phyloP scores from a whole-genome alignment of 495 filamentous ascomycete species.

The Penicillium chermesinum region DNA sequence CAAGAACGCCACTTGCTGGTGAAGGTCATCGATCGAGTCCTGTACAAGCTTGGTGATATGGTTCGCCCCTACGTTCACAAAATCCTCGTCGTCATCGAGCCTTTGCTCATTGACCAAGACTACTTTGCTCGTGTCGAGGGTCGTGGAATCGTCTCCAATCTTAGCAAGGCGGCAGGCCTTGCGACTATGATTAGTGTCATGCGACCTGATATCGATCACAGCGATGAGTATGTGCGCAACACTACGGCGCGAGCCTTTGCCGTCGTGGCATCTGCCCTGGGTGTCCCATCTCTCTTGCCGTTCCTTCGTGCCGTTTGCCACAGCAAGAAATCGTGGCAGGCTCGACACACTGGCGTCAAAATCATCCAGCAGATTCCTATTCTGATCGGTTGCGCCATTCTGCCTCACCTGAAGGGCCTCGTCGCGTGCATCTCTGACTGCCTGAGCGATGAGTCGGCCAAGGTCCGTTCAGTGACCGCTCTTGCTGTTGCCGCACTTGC shows the following conservation, averaged over 20 bases:
- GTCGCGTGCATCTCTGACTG: slow-evolving; percentile 96
- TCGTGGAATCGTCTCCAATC: slow-evolving; percentile 96
- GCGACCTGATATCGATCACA: slow-evolving; percentile 97
- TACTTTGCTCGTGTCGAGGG: slow-evolving; percentile 99
- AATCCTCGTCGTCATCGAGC: slow-evolving; percentile 98
- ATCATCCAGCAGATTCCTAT: slow-evolving; percentile 99
- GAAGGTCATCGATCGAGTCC: slow-evolving; percentile 97
- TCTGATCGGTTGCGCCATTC: slow-evolving; percentile 94
- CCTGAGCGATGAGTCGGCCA: slow-evolving; percentile 94
- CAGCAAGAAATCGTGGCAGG: slow-evolving; percentile 99
- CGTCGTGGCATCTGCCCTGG: slow-evolving; percentile 93
- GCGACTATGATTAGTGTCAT: slow-evolving; percentile 99
- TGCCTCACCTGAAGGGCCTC: slow-evolving; percentile 91
- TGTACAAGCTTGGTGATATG: slow-evolving; percentile 97
- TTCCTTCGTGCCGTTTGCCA: slow-evolving; percentile 94
- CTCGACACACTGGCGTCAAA: slow-evolving; percentile 97
- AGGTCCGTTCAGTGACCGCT: slow-evolving; percentile 92
- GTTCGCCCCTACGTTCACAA: slow-evolving; percentile 97
- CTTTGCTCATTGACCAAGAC: slow-evolving; percentile 96
- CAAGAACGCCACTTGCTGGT: slow-evolving; percentile 98
- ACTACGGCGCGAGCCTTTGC: slow-evolving; percentile 97
- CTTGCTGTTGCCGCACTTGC: slow-evolving; percentile 93
- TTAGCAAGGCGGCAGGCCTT: slow-evolving; percentile 93
- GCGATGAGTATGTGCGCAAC: slow-evolving; percentile 98
- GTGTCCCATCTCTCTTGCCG: slow-evolving; percentile 90